Evolutionary conservation across 148 eudicot genomes (phyloP), one percentile per base, ranked within the genome.

Genomic region (Simmondsia chinensis): DNA sequence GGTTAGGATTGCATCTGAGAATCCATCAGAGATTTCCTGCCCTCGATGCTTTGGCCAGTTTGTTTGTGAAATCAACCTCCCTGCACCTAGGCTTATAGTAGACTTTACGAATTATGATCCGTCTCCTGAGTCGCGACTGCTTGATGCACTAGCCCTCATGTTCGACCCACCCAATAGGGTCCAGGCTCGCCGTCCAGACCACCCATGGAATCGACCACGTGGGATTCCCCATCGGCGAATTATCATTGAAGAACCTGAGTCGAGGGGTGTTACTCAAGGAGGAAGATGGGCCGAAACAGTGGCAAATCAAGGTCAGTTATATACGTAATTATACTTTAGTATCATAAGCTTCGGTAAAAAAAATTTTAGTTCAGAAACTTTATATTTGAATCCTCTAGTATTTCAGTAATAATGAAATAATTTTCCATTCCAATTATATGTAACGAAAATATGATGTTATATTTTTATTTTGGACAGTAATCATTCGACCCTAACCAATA

Each of bases 1-100:
- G 0, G 80, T 85, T 57, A 56, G 93, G 20, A 48, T 81, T 9
- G 41, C 78, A 30, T 43, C 82, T 0, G 59, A 39, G 14, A 71
- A 61, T 55, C 66, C 65, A 1, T 70, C 87, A 0, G 60, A 64
- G 11, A 45, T 69, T 7, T 33, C 44, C 28, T 85, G 97, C 28
- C 88, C 97, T 1, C 70, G 81, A n/a, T 89, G 97, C 57, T 52
- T 64, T 15, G 85, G 88, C 51, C 82, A 66, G 4, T 89, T 89
- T 36, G 61, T 89, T 2, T 35, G 37, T 9, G 93, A 89, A 41
- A 65, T 81, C 39, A 60, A 74, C 30, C 14, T 59, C 22, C 64
- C 75, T 3, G 60, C 65, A 15, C 78, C 74, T 0, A 39, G 61
- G 1, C 33, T 49, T 6, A 41, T 80, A 2, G 21, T 48, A 3